Conservation (phyloP, 2,329 filamentous ascomycete genomes). For the Trichothecium roseum region DNA sequence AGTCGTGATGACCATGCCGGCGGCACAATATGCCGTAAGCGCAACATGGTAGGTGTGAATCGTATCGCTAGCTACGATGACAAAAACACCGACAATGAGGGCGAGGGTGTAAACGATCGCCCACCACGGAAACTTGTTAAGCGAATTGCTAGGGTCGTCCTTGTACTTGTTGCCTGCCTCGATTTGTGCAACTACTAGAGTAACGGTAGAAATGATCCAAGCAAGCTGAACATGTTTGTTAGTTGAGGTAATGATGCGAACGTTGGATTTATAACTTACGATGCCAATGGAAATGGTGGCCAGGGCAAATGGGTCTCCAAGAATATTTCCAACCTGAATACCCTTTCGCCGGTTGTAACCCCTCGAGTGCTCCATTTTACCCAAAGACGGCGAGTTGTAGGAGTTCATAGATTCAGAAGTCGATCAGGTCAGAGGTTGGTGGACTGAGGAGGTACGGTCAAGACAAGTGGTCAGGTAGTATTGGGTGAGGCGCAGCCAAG, state of each 20-base stretch:
- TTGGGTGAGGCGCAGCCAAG: neutral
- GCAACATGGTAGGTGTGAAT: constrained; percentile 86
- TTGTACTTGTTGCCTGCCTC: constrained; percentile 19
- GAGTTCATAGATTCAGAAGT: neutral
- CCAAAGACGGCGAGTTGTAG: constrained; percentile 57
- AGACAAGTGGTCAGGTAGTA: too few species aligned
- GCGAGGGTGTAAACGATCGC: constrained; percentile 76
- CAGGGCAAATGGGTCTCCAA: constrained; percentile 92
- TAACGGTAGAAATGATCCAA: constrained; percentile 87
- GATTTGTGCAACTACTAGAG: constrained; percentile 64
- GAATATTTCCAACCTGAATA: constrained; percentile 77
- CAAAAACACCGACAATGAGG: constrained; percentile 66
- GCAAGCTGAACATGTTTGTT: constrained; percentile 54
- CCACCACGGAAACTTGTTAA: constrained; percentile 92
- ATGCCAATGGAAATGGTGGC: constrained; percentile 86
- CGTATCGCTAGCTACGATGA: constrained; percentile 76
- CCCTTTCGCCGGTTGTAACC: constrained; percentile 44
- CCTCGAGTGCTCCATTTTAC: constrained; percentile 69
- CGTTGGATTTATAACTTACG: too few species aligned
- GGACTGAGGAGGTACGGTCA: too few species aligned
- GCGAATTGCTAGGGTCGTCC: constrained; percentile 29
- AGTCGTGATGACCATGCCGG: constrained; percentile 75
- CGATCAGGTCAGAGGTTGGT: too few species aligned
- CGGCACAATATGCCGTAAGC: constrained; percentile 75
- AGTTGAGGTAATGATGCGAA: too few species aligned